Percentiles rank a stretch among this genome's conserved stretches.
These are phyloP conservation scores for Elaeis guineensis DNA, from an alignment of 176 grass and related monocot species.

Conservation along the genomic window DNA sequence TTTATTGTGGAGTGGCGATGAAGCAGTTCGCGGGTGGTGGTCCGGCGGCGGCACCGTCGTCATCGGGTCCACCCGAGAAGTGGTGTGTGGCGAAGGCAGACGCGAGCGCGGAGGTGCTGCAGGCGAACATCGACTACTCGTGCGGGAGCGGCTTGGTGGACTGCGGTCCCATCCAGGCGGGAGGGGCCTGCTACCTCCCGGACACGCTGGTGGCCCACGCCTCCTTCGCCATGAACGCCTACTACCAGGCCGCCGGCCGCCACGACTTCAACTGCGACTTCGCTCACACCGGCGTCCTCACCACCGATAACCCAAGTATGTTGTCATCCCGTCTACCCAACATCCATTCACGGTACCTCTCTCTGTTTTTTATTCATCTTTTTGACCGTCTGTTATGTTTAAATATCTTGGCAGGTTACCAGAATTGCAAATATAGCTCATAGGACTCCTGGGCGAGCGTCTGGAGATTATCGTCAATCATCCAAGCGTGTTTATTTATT, in stretches of 20 bases:
- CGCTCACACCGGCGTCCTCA: constrained; percentile 36
- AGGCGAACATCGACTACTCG: constrained; percentile 75
- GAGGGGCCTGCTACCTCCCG: constrained; percentile 50
- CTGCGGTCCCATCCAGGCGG: constrained; percentile 42
- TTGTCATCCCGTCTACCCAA: no score
- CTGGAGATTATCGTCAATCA: no score
- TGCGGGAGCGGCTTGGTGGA: constrained; percentile 35
- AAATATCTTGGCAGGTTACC: no score
- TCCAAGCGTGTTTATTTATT: no score
- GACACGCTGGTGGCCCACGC: constrained; percentile 43
- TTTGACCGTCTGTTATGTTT: no score
- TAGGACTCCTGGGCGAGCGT: no score
- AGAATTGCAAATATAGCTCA: no score
- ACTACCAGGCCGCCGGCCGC: constrained; percentile 42
- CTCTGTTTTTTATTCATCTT: no score
- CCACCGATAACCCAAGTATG: constrained; percentile 44
- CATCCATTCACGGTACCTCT: no score
- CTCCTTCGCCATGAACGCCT: constrained; percentile 57
- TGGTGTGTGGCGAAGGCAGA: constrained; percentile 62
- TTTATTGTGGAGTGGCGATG: no score
- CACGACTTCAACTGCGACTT: constrained; percentile 46
- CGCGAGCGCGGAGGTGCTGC: constrained; percentile 26
- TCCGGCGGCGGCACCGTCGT: constrained; percentile 2
- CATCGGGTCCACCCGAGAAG: constrained; percentile 8
- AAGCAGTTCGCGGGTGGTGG: no score